Evolutionary conservation across 768 basidiomycete genomes (phyloP).

Genomic region (Kwoniella newhampshirensis): DNA sequence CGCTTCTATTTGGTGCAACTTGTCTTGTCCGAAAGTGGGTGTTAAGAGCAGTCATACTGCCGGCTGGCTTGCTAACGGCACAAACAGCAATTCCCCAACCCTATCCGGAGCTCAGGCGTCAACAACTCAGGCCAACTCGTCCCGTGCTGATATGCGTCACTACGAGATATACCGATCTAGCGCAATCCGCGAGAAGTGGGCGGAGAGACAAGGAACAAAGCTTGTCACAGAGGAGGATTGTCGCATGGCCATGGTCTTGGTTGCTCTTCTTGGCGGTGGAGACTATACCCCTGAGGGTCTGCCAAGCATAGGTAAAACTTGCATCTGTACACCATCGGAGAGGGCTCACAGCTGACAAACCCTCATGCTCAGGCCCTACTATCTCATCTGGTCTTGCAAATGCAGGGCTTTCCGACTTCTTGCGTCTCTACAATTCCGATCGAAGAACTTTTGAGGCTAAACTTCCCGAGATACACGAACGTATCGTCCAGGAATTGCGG

Average conservation of each 20-base stretch:
- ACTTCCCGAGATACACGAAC: slow-evolving; percentile 9
- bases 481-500: slow-evolving; percentile 38
- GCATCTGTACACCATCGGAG: no score
- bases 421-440: slow-evolving; percentile 22
- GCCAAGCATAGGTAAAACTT: slow-evolving; percentile 44
- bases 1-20: slow-evolving; percentile 80
- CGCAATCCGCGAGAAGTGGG: slow-evolving; percentile 65
- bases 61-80: neutral
- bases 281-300: slow-evolving; percentile 70
- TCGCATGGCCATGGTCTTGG: slow-evolving; percentile 70
- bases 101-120: slow-evolving; percentile 57
- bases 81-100: slow-evolving; percentile 41
- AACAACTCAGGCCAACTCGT: slow-evolving; percentile 55
- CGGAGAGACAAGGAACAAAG: slow-evolving; percentile 62
- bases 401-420: slow-evolving; percentile 68
- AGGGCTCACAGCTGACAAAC: no score
- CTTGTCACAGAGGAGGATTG: slow-evolving; percentile 57
- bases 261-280: slow-evolving; percentile 82
- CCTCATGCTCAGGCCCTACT: slow-evolving; percentile 51
- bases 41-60: neutral
- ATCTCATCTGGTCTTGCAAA: slow-evolving; percentile 76
- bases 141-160: slow-evolving; percentile 24
- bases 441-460: slow-evolving; percentile 12
- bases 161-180: slow-evolving; percentile 57
- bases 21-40: slow-evolving; percentile 79